Evolutionary conservation across 306 rosid species (phyloP).

Genomic region (Dalbergia oliveri): DNA sequence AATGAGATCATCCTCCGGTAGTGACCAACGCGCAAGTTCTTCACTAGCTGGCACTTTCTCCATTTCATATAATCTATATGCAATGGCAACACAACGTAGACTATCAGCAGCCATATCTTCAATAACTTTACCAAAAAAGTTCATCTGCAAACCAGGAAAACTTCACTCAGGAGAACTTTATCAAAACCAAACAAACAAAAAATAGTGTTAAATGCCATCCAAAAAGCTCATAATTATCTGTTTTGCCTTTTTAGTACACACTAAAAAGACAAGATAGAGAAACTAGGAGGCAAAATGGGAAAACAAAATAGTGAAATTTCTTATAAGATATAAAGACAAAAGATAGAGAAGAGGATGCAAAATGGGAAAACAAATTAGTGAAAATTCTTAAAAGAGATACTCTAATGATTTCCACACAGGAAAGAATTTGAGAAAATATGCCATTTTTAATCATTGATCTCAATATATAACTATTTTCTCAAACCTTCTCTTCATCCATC

Average conservation of each 20-base stretch:
- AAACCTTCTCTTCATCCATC: constrained; percentile 81
- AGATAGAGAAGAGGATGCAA: background rate
- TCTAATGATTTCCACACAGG: constrained; percentile 14
- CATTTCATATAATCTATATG: constrained; percentile 65
- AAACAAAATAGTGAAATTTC: background rate
- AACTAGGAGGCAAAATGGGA: background rate
- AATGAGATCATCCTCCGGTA: constrained; percentile 84
- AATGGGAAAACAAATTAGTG: background rate
- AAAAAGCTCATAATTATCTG: constrained; percentile 8
- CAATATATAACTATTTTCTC: constrained; percentile 32
- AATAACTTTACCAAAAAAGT: constrained; percentile 63
- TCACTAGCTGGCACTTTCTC: constrained; percentile 70
- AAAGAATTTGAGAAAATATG: background rate
- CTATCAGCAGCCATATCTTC: constrained; percentile 83
- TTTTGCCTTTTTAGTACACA: background rate
- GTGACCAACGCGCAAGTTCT: constrained; percentile 73
- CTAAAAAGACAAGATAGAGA: constrained; percentile 1
- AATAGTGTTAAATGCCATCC: constrained; percentile 3
- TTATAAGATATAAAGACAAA: background rate
- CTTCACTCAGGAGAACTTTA: constrained; percentile 30
- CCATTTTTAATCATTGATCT: constrained; percentile 13
- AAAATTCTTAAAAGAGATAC: background rate
- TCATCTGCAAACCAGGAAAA: constrained; percentile 53
- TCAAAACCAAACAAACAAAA: background rate
- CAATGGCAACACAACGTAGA: constrained; percentile 88